phyloP scores from a whole-genome alignment of 768 basidiomycete genomes.

The Hemileccinum rubropunctum region DNA sequence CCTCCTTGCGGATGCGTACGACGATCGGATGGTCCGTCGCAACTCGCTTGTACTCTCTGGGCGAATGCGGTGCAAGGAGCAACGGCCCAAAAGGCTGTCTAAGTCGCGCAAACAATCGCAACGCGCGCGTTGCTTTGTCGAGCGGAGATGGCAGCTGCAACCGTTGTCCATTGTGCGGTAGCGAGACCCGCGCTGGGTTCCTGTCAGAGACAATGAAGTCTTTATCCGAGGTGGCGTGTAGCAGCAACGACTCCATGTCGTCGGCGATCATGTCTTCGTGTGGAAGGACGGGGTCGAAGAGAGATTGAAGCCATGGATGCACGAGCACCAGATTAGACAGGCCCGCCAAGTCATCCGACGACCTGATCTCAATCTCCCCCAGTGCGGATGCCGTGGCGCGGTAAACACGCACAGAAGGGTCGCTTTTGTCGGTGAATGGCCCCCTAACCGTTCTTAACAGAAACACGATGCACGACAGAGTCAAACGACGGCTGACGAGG shows the following conservation, averaged over 20 bases:
- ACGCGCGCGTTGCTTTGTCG: slow-evolving; percentile 13
- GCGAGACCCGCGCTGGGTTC: neutral
- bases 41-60: slow-evolving; percentile 16
- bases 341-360: slow-evolving; percentile 4
- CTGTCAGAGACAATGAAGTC: neutral
- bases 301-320: slow-evolving; percentile 17
- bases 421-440: neutral
- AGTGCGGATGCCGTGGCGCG: slow-evolving; percentile 11
- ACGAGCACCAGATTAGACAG: slow-evolving; percentile 16
- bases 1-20: slow-evolving; percentile 9
- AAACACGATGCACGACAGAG: slow-evolving; percentile 14
- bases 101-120: slow-evolving; percentile 12
- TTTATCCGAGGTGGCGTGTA: neutral
- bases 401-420: slow-evolving; percentile 5
- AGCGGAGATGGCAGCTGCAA: slow-evolving; percentile 12
- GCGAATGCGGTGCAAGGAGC: slow-evolving; percentile 8
- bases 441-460: slow-evolving; percentile 8
- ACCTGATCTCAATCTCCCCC: slow-evolving; percentile 11
- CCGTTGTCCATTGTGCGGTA: neutral
- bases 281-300: slow-evolving; percentile 15
- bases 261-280: slow-evolving; percentile 19
- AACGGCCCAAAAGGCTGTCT: slow-evolving; percentile 17
- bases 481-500: slow-evolving; percentile 16
- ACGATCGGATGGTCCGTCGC: slow-evolving; percentile 16
- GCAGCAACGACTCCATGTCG: slow-evolving; percentile 3